A percentile compares a stretch with the other conserved stretches of the same genome.
phyloP scores from a whole-genome alignment of 1,139 yeast species.

The Geotrichum siamense region DNA sequence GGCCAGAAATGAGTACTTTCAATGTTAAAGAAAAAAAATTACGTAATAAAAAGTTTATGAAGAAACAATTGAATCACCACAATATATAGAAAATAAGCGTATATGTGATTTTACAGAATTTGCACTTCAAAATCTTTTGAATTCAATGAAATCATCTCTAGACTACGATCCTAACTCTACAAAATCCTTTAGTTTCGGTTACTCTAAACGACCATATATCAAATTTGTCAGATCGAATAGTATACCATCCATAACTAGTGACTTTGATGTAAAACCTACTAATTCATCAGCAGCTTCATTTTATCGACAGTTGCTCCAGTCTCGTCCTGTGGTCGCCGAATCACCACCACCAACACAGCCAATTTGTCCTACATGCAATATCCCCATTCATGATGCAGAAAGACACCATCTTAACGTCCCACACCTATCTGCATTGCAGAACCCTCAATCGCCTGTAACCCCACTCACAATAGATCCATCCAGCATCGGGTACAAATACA shows the following conservation, averaged over 20 bases:
- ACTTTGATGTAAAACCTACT: neutral
- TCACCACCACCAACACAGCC: neutral
- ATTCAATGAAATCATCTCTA: no score
- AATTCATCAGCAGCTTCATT: constrained; percentile 9
- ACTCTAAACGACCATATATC: constrained; percentile 9
- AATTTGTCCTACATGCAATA: constrained; percentile 19
- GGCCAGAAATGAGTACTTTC: no score
- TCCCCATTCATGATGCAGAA: constrained; percentile 15
- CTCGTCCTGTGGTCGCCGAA: neutral
- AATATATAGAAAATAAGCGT: no score
- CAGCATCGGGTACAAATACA: constrained; percentile 22
- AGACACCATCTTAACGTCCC: constrained; percentile 19
- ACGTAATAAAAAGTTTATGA: neutral
- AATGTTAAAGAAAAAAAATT: no score
- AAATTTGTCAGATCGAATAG: constrained; percentile 8
- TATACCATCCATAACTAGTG: neutral
- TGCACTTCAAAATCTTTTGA: no score
- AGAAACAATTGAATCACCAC: no score
- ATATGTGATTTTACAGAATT: no score
- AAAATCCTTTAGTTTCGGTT: constrained; percentile 10
- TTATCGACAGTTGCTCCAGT: constrained; percentile 5
- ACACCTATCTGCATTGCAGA: constrained; percentile 18
- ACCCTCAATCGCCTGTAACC: constrained; percentile 18
- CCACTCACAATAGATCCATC: constrained; percentile 15
- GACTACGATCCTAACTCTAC: constrained; percentile 2